A percentile compares a stretch with the other conserved stretches of the same genome.
These are phyloP conservation scores for Auriscalpium microsporum DNA, from an alignment of 768 basidiomycete genomes.

Conservation along the genomic window DNA sequence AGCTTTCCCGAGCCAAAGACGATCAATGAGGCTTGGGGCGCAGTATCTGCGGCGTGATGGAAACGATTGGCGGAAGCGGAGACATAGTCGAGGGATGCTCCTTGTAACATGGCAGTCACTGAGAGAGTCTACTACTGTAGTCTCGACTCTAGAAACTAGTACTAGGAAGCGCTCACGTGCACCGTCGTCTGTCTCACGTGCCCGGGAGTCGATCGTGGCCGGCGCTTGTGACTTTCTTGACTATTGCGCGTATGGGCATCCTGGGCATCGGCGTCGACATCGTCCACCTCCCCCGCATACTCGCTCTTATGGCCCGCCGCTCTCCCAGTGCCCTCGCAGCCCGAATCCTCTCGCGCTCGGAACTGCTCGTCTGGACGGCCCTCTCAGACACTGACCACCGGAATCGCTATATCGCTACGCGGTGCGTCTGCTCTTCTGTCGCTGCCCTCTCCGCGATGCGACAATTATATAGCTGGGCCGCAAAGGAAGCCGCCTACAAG, in stretches of 20 bases:
- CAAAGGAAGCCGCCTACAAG: conserved; percentile 85
- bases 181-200: not conserved
- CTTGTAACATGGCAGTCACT: conserved; percentile 3
- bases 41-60: conserved; percentile 28
- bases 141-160: no score
- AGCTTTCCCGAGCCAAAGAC: conserved; percentile 50
- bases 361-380: conserved; percentile 35
- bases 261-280: conserved; percentile 75
- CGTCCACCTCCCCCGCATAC: conserved; percentile 59
- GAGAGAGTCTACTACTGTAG: no score
- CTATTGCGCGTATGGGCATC: conserved; percentile 38
- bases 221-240: not conserved
- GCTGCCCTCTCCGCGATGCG: conserved; percentile 2
- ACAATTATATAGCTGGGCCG: conserved; percentile 50
- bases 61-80: conserved; percentile 42
- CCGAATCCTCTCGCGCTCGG: conserved; percentile 50
- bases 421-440: conserved; percentile 33
- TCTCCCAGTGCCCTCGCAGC: conserved; percentile 38
- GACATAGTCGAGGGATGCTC: conserved; percentile 25
- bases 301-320: conserved; percentile 42
- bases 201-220: not conserved
- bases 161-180: not conserved
- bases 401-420: conserved; percentile 57
- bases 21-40: conserved; percentile 30
- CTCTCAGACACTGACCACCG: conserved; percentile 18